A percentile compares a stretch with the other conserved stretches of the same genome.
phyloP scores from a whole-genome alignment of 768 basidiomycete species.

The Ephemerocybe angulata region DNA sequence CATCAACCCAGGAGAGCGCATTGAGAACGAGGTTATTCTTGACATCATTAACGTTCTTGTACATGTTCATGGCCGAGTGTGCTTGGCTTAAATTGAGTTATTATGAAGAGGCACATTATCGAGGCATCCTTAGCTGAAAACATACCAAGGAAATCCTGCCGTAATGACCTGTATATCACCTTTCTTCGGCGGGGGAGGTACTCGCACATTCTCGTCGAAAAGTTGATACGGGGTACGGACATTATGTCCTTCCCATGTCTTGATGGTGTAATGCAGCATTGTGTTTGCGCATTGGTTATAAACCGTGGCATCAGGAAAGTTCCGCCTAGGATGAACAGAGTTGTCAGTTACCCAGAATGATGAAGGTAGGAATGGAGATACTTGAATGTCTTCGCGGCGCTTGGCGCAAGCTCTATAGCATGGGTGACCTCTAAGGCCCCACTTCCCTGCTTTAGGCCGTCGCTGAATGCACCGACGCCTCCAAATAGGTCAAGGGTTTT shows the following conservation, averaged over 20 bases:
- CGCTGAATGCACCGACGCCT: slow-evolving; percentile 60
- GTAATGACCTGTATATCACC: slow-evolving; percentile 59
- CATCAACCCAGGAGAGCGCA: slow-evolving; percentile 49
- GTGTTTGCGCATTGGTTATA: slow-evolving; percentile 73
- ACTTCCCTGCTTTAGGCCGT: slow-evolving; percentile 52
- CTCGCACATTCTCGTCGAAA: slow-evolving; percentile 29
- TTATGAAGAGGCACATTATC: not conserved
- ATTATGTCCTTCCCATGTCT: slow-evolving; percentile 40
- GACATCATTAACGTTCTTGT: slow-evolving; percentile 56
- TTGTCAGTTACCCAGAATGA: not conserved
- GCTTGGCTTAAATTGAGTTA: slow-evolving; percentile 54
- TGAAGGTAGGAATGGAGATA: slow-evolving; percentile 25
- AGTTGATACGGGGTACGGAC: slow-evolving; percentile 39
- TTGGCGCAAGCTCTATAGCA: slow-evolving; percentile 71
- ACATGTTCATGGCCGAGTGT: slow-evolving; percentile 73
- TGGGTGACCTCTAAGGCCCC: slow-evolving; percentile 56
- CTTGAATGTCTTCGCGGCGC: slow-evolving; percentile 65
- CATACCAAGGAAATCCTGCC: slow-evolving; percentile 75
- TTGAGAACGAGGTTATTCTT: slow-evolving; percentile 71
- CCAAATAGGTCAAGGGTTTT: slow-evolving; percentile 44
- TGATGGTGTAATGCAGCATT: slow-evolving; percentile 56
- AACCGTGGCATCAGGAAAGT: slow-evolving; percentile 48
- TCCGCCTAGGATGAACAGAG: slow-evolving; percentile 40
- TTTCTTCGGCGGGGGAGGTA: slow-evolving; percentile 47
- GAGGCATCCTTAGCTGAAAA: not conserved